Percentiles rank a stretch among this genome's conserved stretches.
phyloP scores from a whole-genome alignment of 257 asterid genomes.

The Solanum ossicruentum region DNA sequence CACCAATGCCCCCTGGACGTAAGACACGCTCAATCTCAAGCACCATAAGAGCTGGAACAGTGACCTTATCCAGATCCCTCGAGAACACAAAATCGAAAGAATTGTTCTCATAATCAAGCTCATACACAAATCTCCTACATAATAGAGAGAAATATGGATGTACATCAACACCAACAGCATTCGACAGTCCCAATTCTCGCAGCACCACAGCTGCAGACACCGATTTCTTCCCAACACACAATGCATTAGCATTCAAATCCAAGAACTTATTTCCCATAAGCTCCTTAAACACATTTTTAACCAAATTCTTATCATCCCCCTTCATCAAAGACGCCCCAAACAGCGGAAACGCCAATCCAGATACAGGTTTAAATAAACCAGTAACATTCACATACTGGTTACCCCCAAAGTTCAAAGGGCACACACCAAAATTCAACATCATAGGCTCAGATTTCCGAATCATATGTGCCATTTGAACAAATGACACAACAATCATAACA shows the following conservation, averaged over 20 bases:
- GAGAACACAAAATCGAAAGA: constrained; percentile 72
- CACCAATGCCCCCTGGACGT: constrained; percentile 72
- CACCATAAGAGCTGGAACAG: constrained; percentile 62
- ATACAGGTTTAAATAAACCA: constrained; percentile 11
- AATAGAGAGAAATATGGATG: constrained; percentile 69
- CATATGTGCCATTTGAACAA: constrained; percentile 37
- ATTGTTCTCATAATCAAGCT: constrained; percentile 46
- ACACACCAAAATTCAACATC: constrained; percentile 21
- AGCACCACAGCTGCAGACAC: constrained; percentile 38
- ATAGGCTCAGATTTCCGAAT: constrained; percentile 21
- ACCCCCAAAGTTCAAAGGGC: constrained; percentile 35
- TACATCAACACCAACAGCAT: constrained; percentile 39
- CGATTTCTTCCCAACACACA: constrained; percentile 66
- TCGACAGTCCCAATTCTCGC: constrained; percentile 47
- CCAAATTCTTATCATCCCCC: constrained; percentile 23
- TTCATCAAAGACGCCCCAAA: constrained; percentile 7
- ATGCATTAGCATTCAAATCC: constrained; percentile 39
- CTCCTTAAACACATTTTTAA: constrained; percentile 33
- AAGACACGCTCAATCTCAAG: constrained; percentile 82
- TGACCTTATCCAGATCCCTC: constrained; percentile 52
- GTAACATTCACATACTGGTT: constrained; percentile 13
- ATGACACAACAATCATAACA: constrained; percentile 35
- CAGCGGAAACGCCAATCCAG: constrained; percentile 8
- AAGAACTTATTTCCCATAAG: constrained; percentile 47
- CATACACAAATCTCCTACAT: constrained; percentile 57